A percentile compares a stretch with the other conserved stretches of the same genome.
These are phyloP conservation scores for Penicillium argentinense DNA, from an alignment of 495 filamentous ascomycete species.

Conservation along the genomic window DNA sequence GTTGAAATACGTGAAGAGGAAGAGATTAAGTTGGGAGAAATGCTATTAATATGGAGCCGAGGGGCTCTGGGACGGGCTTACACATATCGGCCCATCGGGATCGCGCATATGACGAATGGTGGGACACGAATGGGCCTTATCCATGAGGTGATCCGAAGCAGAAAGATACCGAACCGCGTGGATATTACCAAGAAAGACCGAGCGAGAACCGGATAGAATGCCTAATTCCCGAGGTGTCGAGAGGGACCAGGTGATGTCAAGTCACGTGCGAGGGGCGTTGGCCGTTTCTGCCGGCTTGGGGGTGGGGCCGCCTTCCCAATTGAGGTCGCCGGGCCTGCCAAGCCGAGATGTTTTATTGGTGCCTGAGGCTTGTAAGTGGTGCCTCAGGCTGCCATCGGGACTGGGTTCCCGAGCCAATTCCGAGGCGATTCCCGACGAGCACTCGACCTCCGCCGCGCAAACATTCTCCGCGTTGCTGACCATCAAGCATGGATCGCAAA, in stretches of 20 bases:
- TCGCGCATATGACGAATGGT: conserved; percentile 21
- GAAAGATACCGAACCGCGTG: conserved; percentile 48
- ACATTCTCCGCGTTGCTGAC: neutral
- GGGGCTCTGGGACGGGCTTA: conserved; percentile 20
- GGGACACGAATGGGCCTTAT: conserved; percentile 11
- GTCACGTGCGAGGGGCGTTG: neutral
- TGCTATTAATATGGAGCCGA: conserved; percentile 18
- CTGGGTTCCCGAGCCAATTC: conserved; percentile 1
- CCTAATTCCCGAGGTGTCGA: too few species aligned
- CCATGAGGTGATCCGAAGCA: conserved; percentile 42
- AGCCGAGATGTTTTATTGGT: too few species aligned
- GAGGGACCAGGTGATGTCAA: neutral
- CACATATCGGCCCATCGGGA: conserved; percentile 37
- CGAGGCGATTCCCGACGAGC: neutral
- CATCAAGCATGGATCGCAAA: too few species aligned
- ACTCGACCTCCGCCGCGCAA: neutral
- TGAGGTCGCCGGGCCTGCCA: neutral
- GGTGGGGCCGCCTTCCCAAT: neutral
- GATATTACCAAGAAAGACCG: conserved; percentile 45
- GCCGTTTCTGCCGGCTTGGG: neutral
- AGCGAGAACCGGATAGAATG: too few species aligned
- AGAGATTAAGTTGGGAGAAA: conserved; percentile 8
- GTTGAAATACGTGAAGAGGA: conserved; percentile 7
- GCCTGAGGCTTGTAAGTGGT: too few species aligned
- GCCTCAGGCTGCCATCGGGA: neutral